Evolutionary conservation across 2,329 filamentous ascomycete genomes (phyloP), one percentile per base, ranked within the genome.

Genomic region (Aspergillus pseudonomiae): DNA sequence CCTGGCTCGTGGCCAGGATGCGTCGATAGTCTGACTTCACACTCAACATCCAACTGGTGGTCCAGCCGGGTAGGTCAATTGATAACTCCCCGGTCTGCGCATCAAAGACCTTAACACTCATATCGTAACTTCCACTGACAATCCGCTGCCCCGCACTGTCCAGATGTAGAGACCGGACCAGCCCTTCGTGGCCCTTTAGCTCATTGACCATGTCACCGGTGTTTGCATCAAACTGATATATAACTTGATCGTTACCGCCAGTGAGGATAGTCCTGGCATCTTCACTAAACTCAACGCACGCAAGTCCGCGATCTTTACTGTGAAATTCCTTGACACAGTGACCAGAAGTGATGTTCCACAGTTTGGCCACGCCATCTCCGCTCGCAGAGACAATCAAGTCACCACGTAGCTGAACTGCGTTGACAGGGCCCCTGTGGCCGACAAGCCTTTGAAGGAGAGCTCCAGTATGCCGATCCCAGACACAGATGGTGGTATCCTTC

Each of bases 1-100:
- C 94, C 78, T 99, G 95, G 57, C 94, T 95, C 0, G 94, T 96
- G 71, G 93, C 95, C 66, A 99, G 92, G 67, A 99, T 95, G 65
- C 95, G 88, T 63, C 94, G 86, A 78, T 98, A 98, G 75, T 99
- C 94, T 67, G 92, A 94, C 84, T 97, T 97, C 58, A 95, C 95
- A 67, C 92, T 94, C 63, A 99, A 82, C 73, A 99, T 96, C 95
- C 95, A 99, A 79, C 93, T 96, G 12, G 91, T 90, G 63, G 97
- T 96, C 93, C 94, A 98, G 69, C 91, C 89, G n/a, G 93, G 91
- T 72, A 97, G 94, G 70, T 93, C 89, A 66, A 96, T 87, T 64
- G 94, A 85, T 69, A 93, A 85, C 54, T 89, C 82, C 39, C 94
- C 94, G 3, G 89, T 90, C 67, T 89, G 88, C 80, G 95, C 91